A percentile compares a stretch with the other conserved stretches of the same genome.
phyloP scores from a whole-genome alignment of 1,284 basidiomycete genomes.

The Heliocybe sulcata region DNA sequence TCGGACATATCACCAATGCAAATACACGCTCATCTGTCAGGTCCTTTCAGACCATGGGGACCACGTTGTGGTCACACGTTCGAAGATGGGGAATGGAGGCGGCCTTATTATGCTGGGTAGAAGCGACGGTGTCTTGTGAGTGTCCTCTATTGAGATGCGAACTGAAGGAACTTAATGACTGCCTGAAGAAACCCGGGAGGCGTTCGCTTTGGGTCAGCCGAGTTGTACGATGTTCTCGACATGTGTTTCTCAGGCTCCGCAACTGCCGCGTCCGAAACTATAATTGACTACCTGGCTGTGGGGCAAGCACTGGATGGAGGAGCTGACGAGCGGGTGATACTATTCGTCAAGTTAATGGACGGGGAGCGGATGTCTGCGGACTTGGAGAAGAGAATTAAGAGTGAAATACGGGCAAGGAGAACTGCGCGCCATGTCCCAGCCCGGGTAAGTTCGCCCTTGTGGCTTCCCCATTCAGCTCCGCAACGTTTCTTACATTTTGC shows the following conservation, averaged over 20 bases:
- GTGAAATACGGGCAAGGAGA: slow-evolving; percentile 56
- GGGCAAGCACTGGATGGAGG: slow-evolving; percentile 67
- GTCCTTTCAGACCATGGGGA: slow-evolving; percentile 60
- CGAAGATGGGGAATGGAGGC: slow-evolving; percentile 61
- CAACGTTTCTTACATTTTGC: slow-evolving; percentile 10
- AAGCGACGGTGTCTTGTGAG: slow-evolving; percentile 75
- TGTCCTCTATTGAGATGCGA: slow-evolving; percentile 9
- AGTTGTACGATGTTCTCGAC: slow-evolving; percentile 82
- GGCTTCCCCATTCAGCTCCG: slow-evolving; percentile 8
- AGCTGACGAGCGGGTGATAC: slow-evolving; percentile 75
- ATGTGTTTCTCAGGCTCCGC: slow-evolving; percentile 39
- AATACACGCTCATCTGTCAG: slow-evolving; percentile 6
- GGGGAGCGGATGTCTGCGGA: slow-evolving; percentile 43
- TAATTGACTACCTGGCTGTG: slow-evolving; percentile 72
- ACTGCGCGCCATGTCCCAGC: slow-evolving; percentile 73
- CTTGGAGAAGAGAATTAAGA: slow-evolving; percentile 52
- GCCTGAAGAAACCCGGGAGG: slow-evolving; percentile 69
- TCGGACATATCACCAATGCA: slow-evolving; percentile 5
- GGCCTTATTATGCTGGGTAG: slow-evolving; percentile 81
- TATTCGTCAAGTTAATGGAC: slow-evolving; percentile 70
- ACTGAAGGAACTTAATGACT: neutral
- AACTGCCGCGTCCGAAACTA: slow-evolving; percentile 32
- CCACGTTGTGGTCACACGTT: slow-evolving; percentile 64
- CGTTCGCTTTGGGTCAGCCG: slow-evolving; percentile 79
- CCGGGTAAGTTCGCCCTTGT: slow-evolving; percentile 33